phyloP scores from a whole-genome alignment of 805 yeast species.

The Barnettozyma vustinii region DNA sequence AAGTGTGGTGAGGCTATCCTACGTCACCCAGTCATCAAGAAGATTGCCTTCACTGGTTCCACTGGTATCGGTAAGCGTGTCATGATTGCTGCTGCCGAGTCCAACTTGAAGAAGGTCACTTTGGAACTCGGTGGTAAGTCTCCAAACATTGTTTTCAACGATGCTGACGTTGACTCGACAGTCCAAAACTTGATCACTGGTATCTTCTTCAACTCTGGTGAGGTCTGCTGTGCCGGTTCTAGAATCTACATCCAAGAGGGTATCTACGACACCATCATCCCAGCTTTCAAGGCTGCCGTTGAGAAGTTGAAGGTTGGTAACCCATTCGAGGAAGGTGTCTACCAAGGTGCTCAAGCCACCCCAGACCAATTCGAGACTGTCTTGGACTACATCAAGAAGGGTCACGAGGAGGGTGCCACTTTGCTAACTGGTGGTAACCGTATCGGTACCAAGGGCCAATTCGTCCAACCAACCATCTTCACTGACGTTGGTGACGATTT shows the following conservation, averaged over 20 bases:
- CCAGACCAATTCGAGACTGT: conserved; percentile 65
- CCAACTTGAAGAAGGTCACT: conserved; percentile 74
- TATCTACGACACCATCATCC: conserved; percentile 57
- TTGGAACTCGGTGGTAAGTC: conserved; percentile 84
- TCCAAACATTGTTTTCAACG: conserved; percentile 69
- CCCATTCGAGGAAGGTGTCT: conserved; percentile 62
- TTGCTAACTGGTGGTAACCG: conserved; percentile 68
- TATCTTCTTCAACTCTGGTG: conserved; percentile 77
- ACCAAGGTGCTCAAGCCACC: conserved; percentile 78
- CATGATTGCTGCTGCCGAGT: conserved; percentile 62
- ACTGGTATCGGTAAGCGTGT: conserved; percentile 70
- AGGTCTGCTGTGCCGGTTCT: conserved; percentile 80
- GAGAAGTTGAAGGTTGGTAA: conserved; percentile 64
- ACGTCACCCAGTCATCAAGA: conserved; percentile 62
- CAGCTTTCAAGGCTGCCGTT: conserved; percentile 51
- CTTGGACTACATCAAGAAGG: conserved; percentile 58
- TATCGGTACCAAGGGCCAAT: conserved; percentile 61
- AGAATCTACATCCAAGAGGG: conserved; percentile 73
- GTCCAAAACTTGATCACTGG: conserved; percentile 51
- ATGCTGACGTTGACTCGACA: conserved; percentile 50
- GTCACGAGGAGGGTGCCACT: conserved; percentile 64
- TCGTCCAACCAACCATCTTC: conserved; percentile 69
- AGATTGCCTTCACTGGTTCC: conserved; percentile 79
- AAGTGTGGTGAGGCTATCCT: conserved; percentile 68
- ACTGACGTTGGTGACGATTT: conserved; percentile 59